phyloP scores from a whole-genome alignment of 164 flowering plant species.

The Kingdonia uniflora region DNA sequence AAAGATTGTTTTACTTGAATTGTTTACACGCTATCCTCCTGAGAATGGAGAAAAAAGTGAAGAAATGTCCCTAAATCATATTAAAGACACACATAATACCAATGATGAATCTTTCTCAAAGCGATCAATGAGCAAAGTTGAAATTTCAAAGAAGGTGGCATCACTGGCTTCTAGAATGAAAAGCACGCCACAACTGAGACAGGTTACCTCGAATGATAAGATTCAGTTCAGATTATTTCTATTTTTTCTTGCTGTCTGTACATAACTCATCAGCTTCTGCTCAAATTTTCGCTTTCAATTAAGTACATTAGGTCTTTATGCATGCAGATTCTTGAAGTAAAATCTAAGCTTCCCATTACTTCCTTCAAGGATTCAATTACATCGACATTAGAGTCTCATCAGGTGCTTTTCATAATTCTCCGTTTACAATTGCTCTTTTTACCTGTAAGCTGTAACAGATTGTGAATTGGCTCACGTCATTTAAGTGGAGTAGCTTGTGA shows the following conservation, averaged over 20 bases:
- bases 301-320: no score
- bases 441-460: neutral
- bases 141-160: conserved; percentile 49
- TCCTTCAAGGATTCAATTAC: conserved; percentile 64
- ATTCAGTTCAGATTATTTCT: neutral
- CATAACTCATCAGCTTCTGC: no score
- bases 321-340: conserved; percentile 50
- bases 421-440: neutral
- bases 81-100: conserved; percentile 11
- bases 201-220: conserved; percentile 26
- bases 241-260: no score
- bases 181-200: conserved; percentile 26
- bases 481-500: no score
- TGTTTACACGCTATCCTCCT: conserved; percentile 71
- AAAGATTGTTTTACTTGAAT: conserved; percentile 37
- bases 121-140: conserved; percentile 35
- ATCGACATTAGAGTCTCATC: conserved; percentile 58
- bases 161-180: conserved; percentile 30
- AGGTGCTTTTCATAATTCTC: conserved; percentile 36
- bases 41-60: conserved; percentile 30
- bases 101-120: conserved; percentile 46
- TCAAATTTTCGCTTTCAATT: no score
- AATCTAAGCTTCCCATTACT: conserved; percentile 79
- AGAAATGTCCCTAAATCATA: conserved; percentile 13
- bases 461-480: no score